Evolutionary conservation across 441 rosid species (phyloP).

Genomic region (Gossypium gossypioides): DNA sequence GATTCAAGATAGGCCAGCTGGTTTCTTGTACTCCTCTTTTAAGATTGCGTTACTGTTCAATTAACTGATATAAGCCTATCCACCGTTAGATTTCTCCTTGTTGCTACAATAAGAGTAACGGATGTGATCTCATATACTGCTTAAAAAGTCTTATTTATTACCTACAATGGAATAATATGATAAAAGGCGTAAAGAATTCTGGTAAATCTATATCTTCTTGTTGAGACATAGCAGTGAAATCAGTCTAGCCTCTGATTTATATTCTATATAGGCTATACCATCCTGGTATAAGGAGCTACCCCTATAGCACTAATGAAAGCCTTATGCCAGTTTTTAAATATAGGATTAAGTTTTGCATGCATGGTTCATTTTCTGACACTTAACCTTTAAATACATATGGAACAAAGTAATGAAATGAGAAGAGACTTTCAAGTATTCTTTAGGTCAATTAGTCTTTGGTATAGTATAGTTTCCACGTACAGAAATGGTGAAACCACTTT

Average conservation of each 20-base stretch:
- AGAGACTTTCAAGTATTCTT: not conserved
- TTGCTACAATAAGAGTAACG: not conserved
- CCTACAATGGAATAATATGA: not conserved
- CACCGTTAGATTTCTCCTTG: not conserved
- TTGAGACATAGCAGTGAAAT: not conserved
- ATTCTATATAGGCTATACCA: too few relatives aligned
- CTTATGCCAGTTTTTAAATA: not conserved
- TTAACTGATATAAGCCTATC: not conserved
- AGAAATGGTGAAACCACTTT: not conserved
- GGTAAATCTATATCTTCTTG: not conserved
- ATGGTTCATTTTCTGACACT: not conserved
- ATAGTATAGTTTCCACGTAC: not conserved
- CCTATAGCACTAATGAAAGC: not conserved
- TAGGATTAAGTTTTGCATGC: not conserved
- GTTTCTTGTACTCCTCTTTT: not conserved
- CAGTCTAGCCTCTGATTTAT: too few relatives aligned
- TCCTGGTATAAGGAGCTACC: too few relatives aligned
- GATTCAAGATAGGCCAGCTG: not conserved
- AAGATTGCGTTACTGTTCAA: not conserved
- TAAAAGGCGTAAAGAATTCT: not conserved
- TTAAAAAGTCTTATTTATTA: not conserved
- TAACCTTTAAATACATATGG: not conserved
- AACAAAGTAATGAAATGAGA: not conserved
- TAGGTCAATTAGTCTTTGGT: not conserved
- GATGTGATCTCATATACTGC: not conserved